Conservation (phyloP, 1,284 basidiomycete genomes). For the Salmacisia buchloeana region DNA sequence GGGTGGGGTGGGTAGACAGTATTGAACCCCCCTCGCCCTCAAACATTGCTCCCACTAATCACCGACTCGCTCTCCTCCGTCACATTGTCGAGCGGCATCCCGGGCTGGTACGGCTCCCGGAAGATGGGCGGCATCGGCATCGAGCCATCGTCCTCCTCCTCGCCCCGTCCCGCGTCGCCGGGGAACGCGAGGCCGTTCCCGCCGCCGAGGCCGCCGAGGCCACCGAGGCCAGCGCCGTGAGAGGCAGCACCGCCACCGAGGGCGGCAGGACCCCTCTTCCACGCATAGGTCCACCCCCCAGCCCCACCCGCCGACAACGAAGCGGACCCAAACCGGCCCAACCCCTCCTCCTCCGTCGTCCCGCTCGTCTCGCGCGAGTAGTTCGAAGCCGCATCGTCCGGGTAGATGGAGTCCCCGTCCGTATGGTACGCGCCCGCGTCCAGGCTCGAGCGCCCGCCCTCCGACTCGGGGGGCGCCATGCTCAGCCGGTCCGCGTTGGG, state of each 20-base stretch:
- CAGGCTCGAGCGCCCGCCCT: background rate
- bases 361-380: constrained; percentile 15
- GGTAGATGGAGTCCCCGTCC: constrained; percentile 34
- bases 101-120: constrained; percentile 36
- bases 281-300: too few relatives aligned
- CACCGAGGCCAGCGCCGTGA: background rate
- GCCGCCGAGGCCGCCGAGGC: background rate
- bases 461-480: too few relatives aligned
- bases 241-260: background rate
- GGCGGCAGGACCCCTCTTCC: too few relatives aligned
- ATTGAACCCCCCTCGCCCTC: background rate
- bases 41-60: constrained; percentile 21
- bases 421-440: background rate
- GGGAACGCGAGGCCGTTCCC: constrained; percentile 3
- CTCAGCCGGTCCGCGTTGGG: too few relatives aligned
- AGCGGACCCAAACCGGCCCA: background rate
- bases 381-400: constrained; percentile 38
- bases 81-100: constrained; percentile 41
- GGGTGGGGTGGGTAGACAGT: too few relatives aligned
- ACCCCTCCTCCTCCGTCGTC: constrained; percentile 6
- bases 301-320: background rate
- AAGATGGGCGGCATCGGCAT: constrained; percentile 16
- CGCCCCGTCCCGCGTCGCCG: constrained; percentile 12
- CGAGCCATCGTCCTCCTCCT: constrained; percentile 16
- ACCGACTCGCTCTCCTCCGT: constrained; percentile 38